Conservation (phyloP, 148 eudicot genomes). For the Suaeda aralocaspica region DNA sequence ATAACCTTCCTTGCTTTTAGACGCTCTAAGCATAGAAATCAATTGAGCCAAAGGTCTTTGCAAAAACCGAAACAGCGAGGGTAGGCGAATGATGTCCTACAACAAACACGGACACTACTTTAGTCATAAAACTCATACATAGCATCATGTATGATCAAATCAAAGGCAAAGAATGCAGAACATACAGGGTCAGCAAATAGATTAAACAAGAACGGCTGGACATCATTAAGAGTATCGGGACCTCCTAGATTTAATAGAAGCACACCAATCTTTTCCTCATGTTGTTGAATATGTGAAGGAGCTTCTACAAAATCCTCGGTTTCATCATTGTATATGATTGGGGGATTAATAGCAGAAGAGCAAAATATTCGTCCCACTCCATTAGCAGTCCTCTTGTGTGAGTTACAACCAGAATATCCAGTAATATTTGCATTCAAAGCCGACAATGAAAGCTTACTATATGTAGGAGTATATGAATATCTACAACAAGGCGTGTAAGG, state of each 20-base stretch:
- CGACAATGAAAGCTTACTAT: constrained; percentile 13
- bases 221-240: constrained; percentile 87
- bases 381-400: constrained; percentile 17
- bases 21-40: constrained; percentile 76
- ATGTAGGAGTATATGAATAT: constrained; percentile 19
- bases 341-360: constrained; percentile 44
- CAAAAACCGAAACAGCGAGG: constrained; percentile 77
- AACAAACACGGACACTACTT: background rate
- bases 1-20: constrained; percentile 96
- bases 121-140: background rate
- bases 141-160: background rate
- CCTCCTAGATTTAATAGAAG: constrained; percentile 95
- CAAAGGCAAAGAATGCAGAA: background rate
- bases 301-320: constrained; percentile 31
- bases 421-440: constrained; percentile 24
- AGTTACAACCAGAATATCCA: too few species aligned
- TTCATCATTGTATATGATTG: constrained; percentile 37
- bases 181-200: constrained; percentile 98
- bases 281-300: constrained; percentile 40
- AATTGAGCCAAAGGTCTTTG: constrained; percentile 85
- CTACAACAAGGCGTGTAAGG: constrained; percentile 8
- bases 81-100: constrained; percentile 95
- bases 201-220: constrained; percentile 89
- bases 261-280: constrained; percentile 87
- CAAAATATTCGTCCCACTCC: constrained; percentile 34